Base-by-base conservation (phyloP, 108 stramenopile species). In the Cyclostephanos tholiformis region DNA sequence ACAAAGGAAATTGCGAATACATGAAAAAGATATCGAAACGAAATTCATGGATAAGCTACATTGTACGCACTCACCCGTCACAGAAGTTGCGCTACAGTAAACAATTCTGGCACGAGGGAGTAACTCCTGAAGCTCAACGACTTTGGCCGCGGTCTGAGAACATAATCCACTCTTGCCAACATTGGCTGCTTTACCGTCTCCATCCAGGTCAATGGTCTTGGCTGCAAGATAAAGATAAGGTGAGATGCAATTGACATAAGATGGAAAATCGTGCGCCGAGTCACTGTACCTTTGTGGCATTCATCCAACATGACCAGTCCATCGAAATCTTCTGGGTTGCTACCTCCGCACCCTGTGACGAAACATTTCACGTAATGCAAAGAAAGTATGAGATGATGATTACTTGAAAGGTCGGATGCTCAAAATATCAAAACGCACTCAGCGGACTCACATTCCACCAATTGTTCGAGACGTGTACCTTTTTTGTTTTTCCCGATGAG, bases 61-160 rank as follows among this genome's bases (percentile, higher is more conserved):
- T 10, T 9, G 12, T 41, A 12, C 6, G 6, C 6, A 41, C 41
- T 10, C 41, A 41, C 41, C 86, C 0, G 80, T 80, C 12, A 88
- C 90, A 27, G 84, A 79, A 0, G 91, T 91, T 38, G 91, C 90
- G 1, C 74, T 80, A 50, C 84, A 88, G 74, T 89, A 91, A 0
- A 92, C 86, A 16, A 90, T 77, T 8, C 91, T 74, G 14, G 89
- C 89, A 55, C 85, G 80, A 4, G 91, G 91, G 13, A 92, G 87
- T 38, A 52, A 32, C 13, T 82, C 50, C 80, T 92, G 91, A 30
- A 90, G 76, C 32, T 79, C 82, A 1, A 86, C 87, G 26, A 87
- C 87, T 0, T 84, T 85, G 29, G 82, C 78, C 39, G 63, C 87
- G 49, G 83, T 83, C 72, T 65, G 81, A 58, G 55, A 85, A 67